phyloP scores from a whole-genome alignment of 1,139 yeast genomes.

The Hansenula lynferdii region DNA sequence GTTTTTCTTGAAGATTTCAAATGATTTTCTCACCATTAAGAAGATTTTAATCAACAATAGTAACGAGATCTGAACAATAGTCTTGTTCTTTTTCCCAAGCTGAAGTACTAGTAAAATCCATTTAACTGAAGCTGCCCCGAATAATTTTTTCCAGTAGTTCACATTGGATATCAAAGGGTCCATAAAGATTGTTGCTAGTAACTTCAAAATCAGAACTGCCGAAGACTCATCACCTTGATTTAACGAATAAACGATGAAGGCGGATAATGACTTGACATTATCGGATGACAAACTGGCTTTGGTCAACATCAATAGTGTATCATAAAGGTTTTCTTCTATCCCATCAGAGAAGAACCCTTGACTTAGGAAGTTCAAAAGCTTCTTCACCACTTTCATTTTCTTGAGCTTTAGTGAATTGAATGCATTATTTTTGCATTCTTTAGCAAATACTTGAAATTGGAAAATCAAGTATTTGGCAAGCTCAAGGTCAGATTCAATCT shows the following conservation, averaged over 20 bases:
- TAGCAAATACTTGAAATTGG: conserved; percentile 51
- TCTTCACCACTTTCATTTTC: conserved; percentile 48
- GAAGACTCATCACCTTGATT: conserved; percentile 20
- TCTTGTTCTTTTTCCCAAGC: conserved; percentile 27
- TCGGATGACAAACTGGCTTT: conserved; percentile 35
- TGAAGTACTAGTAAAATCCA: conserved; percentile 59
- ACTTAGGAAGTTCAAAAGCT: conserved; percentile 48
- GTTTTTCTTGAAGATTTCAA: conserved; percentile 43
- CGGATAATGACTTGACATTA: conserved; percentile 33
- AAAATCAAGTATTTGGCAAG: conserved; percentile 46
- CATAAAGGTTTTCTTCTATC: conserved; percentile 29
- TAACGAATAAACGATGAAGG: conserved; percentile 37
- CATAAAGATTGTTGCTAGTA: conserved; percentile 13
- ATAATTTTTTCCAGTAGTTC: conserved; percentile 35
- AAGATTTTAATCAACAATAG: conserved; percentile 47
- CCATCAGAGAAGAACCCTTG: conserved; percentile 31
- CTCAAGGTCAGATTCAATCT: conserved; percentile 28
- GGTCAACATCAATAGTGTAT: conserved; percentile 33
- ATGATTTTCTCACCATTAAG: conserved; percentile 41
- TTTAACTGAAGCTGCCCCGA: conserved; percentile 56
- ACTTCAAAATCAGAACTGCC: conserved; percentile 13
- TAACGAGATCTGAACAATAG: conserved; percentile 43
- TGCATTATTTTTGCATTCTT: conserved; percentile 42
- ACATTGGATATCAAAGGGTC: conserved; percentile 20
- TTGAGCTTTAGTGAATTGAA: conserved; percentile 48